Base-by-base conservation (phyloP, 2,329 filamentous ascomycete species). In the Neonectria magnoliae region DNA sequence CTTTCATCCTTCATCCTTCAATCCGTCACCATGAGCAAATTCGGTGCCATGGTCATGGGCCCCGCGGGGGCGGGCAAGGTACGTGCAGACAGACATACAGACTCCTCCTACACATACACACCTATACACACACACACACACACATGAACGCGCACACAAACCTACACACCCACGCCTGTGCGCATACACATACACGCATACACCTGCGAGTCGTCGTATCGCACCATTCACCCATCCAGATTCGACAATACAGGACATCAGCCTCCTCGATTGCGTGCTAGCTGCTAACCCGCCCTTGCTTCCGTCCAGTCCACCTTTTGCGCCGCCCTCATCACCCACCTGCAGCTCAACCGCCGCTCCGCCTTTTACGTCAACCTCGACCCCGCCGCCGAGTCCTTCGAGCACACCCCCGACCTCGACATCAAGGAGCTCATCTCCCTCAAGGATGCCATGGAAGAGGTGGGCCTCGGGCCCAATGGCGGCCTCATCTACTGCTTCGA, bases 301-400 rank as follows among this genome's bases (percentile, higher is more conserved):
- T 33, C n/a, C 29, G 20, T 31, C 29, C 70, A 93, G 88, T 97
- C 94, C 29, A 99, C 96, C 67, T 99, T 99, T 81, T 98, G 94
- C 84, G 91, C 93, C 63, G 89, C 93, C 72, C 87, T 99, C 73
- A 98, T 98, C 78, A 94, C 96, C 65, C 93, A 98, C 76, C 90
- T 98, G 27, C 90, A 93, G 73, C 92, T 94, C 77, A 94, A 93
- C 80, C 92, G 93, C 60, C 92, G 94, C n/a, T 97, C 94, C 54
- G 93, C 92, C 80, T 97, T 97, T 86, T 99, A 98, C 81, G 91
- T 99, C 77, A 99, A 99, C 82, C 93, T 99, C 75, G 96, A 99
- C 79, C 96, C 96, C 7, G 96, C 96, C 61, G 96, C 96, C 77
- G 94, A 98, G 81, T 87, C 90, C 53, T 98, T 99, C 80, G 90